Conservation (phyloP, 768 basidiomycete species). For the Lentinus brumalis region DNA sequence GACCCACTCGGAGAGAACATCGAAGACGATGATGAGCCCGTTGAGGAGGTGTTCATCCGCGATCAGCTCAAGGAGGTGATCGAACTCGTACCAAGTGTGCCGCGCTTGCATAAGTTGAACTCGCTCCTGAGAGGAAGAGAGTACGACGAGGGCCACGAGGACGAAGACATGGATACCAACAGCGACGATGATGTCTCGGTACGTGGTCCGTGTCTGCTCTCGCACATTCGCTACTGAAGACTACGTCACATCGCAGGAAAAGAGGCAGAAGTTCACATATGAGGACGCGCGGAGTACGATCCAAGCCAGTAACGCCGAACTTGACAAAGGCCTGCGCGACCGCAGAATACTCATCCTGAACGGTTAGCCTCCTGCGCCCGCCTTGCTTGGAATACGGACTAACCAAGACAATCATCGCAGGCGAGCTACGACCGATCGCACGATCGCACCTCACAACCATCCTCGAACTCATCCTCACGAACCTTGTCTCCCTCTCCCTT, state of each 20-base stretch:
- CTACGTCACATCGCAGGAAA: slow-evolving; percentile 25
- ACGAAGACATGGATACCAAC: slow-evolving; percentile 41
- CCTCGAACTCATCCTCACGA: slow-evolving; percentile 74
- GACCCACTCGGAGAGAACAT: slow-evolving; percentile 31
- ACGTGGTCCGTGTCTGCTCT: background rate
- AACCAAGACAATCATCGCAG: slow-evolving; percentile 37
- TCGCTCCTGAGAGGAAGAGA: slow-evolving; percentile 61
- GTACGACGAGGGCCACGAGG: slow-evolving; percentile 67
- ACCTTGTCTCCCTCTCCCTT: slow-evolving; percentile 65
- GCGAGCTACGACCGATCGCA: slow-evolving; percentile 73
- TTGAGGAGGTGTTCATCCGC: slow-evolving; percentile 58
- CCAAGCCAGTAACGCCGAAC: slow-evolving; percentile 82
- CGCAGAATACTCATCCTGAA: slow-evolving; percentile 72
- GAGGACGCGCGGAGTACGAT: slow-evolving; percentile 62
- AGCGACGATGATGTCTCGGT: slow-evolving; percentile 27
- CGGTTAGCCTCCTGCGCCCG: slow-evolving; percentile 42
- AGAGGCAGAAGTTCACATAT: slow-evolving; percentile 50
- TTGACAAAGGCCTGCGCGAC: slow-evolving; percentile 63
- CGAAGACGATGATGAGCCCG: slow-evolving; percentile 24
- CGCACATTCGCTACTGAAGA: background rate
- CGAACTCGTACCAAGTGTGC: slow-evolving; percentile 78
- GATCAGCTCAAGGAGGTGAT: slow-evolving; percentile 84
- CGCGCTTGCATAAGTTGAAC: slow-evolving; percentile 70
- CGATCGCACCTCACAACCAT: slow-evolving; percentile 65
- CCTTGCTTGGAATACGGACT: background rate